These are phyloP conservation scores for Glebionis coronaria DNA, from an alignment of 129 eudicot genomes.

Conservation along the genomic window DNA sequence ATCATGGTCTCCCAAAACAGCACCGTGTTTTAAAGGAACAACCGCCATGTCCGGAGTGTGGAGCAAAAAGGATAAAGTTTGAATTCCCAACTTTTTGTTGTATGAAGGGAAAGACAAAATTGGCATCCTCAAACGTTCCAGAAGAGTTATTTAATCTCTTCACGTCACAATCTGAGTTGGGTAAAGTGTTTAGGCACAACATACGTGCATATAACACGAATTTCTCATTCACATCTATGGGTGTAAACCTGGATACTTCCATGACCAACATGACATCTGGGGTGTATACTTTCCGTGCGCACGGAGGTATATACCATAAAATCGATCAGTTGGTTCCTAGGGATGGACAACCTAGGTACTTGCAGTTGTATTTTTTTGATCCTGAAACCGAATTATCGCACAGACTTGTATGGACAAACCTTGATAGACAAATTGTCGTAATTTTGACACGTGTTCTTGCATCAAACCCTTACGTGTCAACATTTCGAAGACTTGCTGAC, in stretches of 20 bases:
- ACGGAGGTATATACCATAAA: not conserved
- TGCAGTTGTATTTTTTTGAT: constrained; percentile 1
- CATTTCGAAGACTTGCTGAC: too few species aligned
- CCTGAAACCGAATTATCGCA: not conserved
- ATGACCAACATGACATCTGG: constrained; percentile 3
- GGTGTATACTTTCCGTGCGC: constrained; percentile 3
- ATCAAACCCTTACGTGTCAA: too few species aligned
- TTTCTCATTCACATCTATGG: not conserved
- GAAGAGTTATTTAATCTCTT: not conserved
- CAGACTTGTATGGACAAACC: too few species aligned
- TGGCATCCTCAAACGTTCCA: not conserved
- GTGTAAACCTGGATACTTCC: too few species aligned
- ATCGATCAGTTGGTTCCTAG: not conserved
- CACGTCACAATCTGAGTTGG: not conserved
- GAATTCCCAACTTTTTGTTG: constrained; percentile 7
- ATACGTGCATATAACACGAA: not conserved
- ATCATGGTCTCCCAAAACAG: not conserved
- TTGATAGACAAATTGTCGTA: too few species aligned
- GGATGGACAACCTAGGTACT: not conserved
- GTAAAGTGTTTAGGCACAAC: not conserved
- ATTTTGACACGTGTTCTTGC: too few species aligned
- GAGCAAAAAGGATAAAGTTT: not conserved
- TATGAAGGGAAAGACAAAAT: constrained; percentile 7
- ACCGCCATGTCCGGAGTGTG: not conserved
- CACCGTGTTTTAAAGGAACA: not conserved